Evolutionary conservation across 148 eudicot species (phyloP), one percentile per base, ranked within the genome.

Genomic region (Heliamphora exappendiculata): DNA sequence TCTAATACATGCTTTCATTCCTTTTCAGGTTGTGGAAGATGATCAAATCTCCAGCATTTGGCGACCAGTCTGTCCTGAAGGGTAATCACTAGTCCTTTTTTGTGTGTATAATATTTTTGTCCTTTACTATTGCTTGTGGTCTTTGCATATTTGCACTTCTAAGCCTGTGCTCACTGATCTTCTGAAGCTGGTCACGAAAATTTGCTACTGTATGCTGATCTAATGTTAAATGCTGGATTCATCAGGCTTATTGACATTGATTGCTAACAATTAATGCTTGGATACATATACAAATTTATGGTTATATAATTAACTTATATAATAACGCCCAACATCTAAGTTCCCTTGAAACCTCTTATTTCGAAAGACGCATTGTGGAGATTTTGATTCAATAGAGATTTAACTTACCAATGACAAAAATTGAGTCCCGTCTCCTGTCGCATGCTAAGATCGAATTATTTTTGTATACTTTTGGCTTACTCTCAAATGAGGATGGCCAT

Each of bases 61-160:
- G 99, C 87, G 98, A 71, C 98, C 98, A 69, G 78, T 79, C 71
- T 95, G 96, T 88, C 98, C 96, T 66, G 85, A 86, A 53, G 98
- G 98, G 98, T 95, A 88, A 84, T 67, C 41, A n/a, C 36, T 24
- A 47, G 16, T 76, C 29, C 13, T 68, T 72, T 20, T 51, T 16
- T 76, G 0, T 50, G 29, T 16, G 4, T 49, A 20, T 72, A 45
- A 70, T 37, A 17, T 69, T 4, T 37, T 34, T 28, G 42, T 50
- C 37, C 55, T 74, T 20, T n/a, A n/a, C 9, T 4, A 66, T 44
- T 51, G 22, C 53, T 45, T 33, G 22, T 47, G 62, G 14, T 76
- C 51, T n/a, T n/a, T n/a, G n/a, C n/a, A n/a, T n/a, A n/a, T n/a
- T 16, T 13, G 37, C 70, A 75, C 47, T 64, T 29, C 2, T 36